These are phyloP conservation scores for Colletotrichum tanaceti DNA, from an alignment of 2,329 filamentous ascomycete species.

Conservation along the genomic window DNA sequence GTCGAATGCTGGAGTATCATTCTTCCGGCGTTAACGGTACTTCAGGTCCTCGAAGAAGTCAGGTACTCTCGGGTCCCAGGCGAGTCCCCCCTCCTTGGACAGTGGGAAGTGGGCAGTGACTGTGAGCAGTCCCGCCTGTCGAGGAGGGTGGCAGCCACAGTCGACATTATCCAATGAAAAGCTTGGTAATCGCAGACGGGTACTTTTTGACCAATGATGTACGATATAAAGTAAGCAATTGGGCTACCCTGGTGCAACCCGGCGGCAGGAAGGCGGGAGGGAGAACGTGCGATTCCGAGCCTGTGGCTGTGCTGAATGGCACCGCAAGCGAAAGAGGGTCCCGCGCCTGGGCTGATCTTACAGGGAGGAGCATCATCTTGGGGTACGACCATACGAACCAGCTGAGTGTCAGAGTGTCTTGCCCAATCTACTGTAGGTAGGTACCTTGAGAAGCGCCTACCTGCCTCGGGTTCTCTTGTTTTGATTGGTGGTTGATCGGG, in stretches of 20 bases:
- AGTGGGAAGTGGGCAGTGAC: neutral
- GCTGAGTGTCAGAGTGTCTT: neutral
- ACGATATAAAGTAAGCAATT: slow-evolving; percentile 31
- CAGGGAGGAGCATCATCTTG: slow-evolving; percentile 1
- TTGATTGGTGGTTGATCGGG: slow-evolving; percentile 9
- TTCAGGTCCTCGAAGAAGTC: no score
- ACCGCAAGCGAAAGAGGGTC: slow-evolving; percentile 26
- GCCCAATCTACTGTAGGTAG: slow-evolving; percentile 32
- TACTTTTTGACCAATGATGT: slow-evolving; percentile 25
- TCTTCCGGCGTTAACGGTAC: no score
- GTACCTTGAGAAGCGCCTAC: slow-evolving; percentile 15
- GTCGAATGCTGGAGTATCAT: no score
- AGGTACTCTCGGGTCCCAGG: no score
- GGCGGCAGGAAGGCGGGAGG: slow-evolving; percentile 24
- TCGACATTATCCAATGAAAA: slow-evolving; percentile 17
- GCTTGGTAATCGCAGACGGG: neutral
- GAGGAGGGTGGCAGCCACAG: slow-evolving; percentile 27
- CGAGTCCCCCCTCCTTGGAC: neutral
- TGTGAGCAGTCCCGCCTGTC: neutral
- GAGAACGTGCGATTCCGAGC: slow-evolving; percentile 38
- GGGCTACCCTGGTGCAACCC: slow-evolving; percentile 14
- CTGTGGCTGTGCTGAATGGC: slow-evolving; percentile 44
- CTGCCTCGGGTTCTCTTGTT: neutral
- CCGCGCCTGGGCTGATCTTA: slow-evolving; percentile 8
- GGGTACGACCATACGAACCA: neutral